These are phyloP conservation scores for Thalassiosira mediterranea DNA, from an alignment of 352 stramenopile genomes.

Conservation along the genomic window DNA sequence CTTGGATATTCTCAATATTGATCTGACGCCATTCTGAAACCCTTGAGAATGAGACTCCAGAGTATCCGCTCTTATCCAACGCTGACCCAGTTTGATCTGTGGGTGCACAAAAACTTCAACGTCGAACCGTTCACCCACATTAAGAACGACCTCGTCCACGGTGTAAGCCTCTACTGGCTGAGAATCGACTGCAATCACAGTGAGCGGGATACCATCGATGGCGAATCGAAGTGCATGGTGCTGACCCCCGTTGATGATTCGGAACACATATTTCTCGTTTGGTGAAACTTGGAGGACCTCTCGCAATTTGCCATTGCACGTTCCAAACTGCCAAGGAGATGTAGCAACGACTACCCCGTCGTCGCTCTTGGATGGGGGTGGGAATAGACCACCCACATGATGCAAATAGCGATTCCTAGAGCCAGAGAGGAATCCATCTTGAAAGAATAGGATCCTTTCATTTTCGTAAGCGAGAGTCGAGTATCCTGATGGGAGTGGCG, in stretches of 20 bases:
- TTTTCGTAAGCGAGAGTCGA: constrained; percentile 17
- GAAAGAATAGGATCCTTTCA: constrained; percentile 36
- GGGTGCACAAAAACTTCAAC: constrained; percentile 25
- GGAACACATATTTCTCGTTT: constrained; percentile 23
- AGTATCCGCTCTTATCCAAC: constrained; percentile 40
- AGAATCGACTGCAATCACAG: constrained; percentile 27
- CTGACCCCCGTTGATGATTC: constrained; percentile 25
- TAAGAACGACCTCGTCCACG: constrained; percentile 25
- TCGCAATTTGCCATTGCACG: constrained; percentile 37
- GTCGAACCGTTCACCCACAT: constrained; percentile 33
- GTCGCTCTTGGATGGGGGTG: constrained; percentile 20
- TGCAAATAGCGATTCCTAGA: background rate
- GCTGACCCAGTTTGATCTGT: background rate
- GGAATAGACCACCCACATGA: constrained; percentile 10
- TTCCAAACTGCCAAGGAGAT: constrained; percentile 28
- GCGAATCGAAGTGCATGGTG: constrained; percentile 18
- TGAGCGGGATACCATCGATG: constrained; percentile 30
- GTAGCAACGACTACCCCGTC: constrained; percentile 18
- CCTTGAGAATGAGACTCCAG: constrained; percentile 25
- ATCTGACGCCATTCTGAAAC: constrained; percentile 30
- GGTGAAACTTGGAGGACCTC: constrained; percentile 22
- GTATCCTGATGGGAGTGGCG: background rate
- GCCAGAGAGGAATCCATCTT: constrained; percentile 25
- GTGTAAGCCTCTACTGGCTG: constrained; percentile 19
- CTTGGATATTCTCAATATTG: constrained; percentile 14